phyloP scores from a whole-genome alignment of 192 early-diverging fungal species.

The Coemansia sp. region DNA sequence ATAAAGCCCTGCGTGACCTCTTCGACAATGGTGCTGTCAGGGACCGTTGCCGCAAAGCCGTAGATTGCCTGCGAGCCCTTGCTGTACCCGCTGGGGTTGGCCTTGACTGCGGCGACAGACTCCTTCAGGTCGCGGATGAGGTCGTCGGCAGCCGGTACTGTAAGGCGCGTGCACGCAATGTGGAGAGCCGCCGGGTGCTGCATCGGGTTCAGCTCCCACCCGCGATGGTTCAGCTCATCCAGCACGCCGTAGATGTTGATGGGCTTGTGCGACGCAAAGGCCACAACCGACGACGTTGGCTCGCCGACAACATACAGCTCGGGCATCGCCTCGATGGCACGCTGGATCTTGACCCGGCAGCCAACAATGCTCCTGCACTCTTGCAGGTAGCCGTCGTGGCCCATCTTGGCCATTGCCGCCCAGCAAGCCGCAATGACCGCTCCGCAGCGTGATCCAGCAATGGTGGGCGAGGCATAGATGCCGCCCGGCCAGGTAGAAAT shows the following conservation, averaged over 20 bases:
- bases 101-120: conserved; percentile 60
- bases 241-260: conserved; percentile 79
- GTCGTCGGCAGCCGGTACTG: conserved; percentile 59
- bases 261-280: conserved; percentile 66
- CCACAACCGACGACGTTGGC: conserved; percentile 72
- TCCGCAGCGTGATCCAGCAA: conserved; percentile 85
- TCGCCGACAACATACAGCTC: conserved; percentile 79
- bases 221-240: conserved; percentile 71
- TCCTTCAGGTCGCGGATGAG: conserved; percentile 76
- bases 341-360: conserved; percentile 61
- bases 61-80: conserved; percentile 86
- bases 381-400: conserved; percentile 79
- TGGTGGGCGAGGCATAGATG: conserved; percentile 88
- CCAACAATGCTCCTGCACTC: conserved; percentile 74
- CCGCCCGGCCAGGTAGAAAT: conserved; percentile 91
- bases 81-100: conserved; percentile 60
- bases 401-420: conserved; percentile 86
- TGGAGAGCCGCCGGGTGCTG: conserved; percentile 88
- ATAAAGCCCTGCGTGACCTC: conserved; percentile 86
- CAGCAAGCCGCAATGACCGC: conserved; percentile 95
- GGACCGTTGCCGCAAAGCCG: conserved; percentile 84
- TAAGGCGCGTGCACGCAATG: conserved; percentile 82
- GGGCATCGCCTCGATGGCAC: conserved; percentile 54
- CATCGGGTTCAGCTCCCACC: conserved; percentile 84
- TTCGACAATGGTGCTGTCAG: conserved; percentile 76